Conservation (phyloP, 1,284 basidiomycete species). For the Ustilago hordei region DNA sequence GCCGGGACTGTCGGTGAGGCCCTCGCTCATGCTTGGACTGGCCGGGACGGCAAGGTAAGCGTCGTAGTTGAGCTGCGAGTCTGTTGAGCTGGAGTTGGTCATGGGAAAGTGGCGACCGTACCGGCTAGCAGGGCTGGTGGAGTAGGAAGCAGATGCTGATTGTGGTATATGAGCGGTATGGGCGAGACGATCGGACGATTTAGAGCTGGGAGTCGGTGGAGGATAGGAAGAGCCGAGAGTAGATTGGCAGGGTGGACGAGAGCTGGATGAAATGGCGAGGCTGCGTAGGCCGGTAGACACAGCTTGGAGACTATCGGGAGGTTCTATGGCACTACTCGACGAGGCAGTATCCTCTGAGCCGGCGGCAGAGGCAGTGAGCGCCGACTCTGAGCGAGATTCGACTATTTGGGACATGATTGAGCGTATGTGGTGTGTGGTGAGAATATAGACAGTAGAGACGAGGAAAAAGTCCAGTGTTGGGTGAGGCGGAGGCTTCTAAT, state of each 20-base stretch:
- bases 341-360: constrained; percentile 27
- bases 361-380: constrained; percentile 15
- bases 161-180: constrained; percentile 1
- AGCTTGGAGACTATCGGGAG: constrained; percentile 42
- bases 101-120: constrained; percentile 40
- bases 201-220: constrained; percentile 12
- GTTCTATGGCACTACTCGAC: constrained; percentile 34
- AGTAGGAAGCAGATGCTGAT: constrained; percentile 18
- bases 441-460: not conserved
- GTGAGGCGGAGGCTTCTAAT: constrained; percentile 17
- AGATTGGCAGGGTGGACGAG: constrained; percentile 7
- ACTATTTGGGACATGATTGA: constrained; percentile 26
- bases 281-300: constrained; percentile 36
- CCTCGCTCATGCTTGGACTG: constrained; percentile 54
- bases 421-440: not conserved
- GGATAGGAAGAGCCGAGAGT: constrained; percentile 32
- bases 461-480: not conserved
- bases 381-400: constrained; percentile 26
- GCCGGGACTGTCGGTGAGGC: constrained; percentile 57
- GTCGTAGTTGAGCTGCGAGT: constrained; percentile 41
- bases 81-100: constrained; percentile 40
- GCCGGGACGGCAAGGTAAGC: constrained; percentile 29
- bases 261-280: constrained; percentile 25
- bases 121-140: constrained; percentile 33
- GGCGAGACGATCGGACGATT: constrained; percentile 18